Evolutionary conservation across 306 rosid species (phyloP).

Genomic region (Ammopiptanthus mongolicus): DNA sequence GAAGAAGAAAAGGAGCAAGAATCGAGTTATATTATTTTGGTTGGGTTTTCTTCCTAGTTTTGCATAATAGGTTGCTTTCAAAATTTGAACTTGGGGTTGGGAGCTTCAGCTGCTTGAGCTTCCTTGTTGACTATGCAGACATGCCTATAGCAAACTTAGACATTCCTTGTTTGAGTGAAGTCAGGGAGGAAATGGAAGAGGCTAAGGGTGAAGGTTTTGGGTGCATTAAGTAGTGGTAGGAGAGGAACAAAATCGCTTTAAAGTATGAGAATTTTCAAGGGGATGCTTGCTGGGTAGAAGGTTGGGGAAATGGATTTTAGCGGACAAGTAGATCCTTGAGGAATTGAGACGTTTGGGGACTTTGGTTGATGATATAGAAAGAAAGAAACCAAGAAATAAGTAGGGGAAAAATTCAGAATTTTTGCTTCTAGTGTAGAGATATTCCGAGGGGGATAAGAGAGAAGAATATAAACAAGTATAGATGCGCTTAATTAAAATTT

Average conservation of each 20-base stretch:
- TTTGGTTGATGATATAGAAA: no score
- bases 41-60: conserved; percentile 18
- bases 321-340: conserved; percentile 15
- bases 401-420: background rate
- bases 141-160: conserved; percentile 3
- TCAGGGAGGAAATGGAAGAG: background rate
- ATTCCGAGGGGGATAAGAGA: background rate
- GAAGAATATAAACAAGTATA: conserved; percentile 15
- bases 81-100: conserved; percentile 19
- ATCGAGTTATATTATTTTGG: conserved; percentile 7
- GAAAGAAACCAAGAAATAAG: conserved; percentile 3
- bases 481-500: conserved; percentile 4
- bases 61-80: conserved; percentile 18
- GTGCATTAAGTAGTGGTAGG: conserved; percentile 1
- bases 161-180: background rate
- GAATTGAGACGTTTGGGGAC: conserved; percentile 23
- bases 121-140: conserved; percentile 20
- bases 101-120: conserved; percentile 11
- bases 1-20: background rate
- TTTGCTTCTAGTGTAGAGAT: conserved; percentile 21
- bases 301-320: background rate
- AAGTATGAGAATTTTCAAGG: background rate
- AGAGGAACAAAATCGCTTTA: background rate
- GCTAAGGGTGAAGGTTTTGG: background rate
- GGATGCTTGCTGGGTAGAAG: background rate